Conservation (phyloP, 176 grass and related monocot species). For the Oryza meyeriana region DNA sequence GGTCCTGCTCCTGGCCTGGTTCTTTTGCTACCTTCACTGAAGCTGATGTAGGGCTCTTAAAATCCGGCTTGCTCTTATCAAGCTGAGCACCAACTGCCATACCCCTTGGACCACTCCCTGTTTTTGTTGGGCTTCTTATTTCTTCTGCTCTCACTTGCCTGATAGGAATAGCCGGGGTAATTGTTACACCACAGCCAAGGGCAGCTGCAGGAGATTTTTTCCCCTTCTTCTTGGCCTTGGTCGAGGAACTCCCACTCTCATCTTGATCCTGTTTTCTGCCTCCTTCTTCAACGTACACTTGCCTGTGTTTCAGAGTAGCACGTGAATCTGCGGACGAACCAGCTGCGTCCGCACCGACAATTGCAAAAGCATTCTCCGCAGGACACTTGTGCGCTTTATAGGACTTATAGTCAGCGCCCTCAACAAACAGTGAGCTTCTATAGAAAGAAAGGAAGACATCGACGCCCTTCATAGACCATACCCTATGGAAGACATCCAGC, state of each 20-base stretch:
- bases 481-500: conserved; percentile 16
- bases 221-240: conserved; percentile 27
- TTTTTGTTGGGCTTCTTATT: conserved; percentile 8
- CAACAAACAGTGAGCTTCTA: conserved; percentile 40
- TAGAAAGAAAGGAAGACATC: conserved; percentile 42
- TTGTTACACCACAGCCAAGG: background rate
- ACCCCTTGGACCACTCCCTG: conserved; percentile 3
- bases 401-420: conserved; percentile 11
- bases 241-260: background rate
- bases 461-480: conserved; percentile 8
- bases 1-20: conserved; percentile 1
- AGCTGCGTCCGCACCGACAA: background rate
- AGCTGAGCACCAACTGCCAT: background rate
- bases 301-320: conserved; percentile 9
- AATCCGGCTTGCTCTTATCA: conserved; percentile 3
- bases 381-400: conserved; percentile 20
- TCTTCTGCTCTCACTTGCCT: conserved; percentile 40
- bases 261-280: conserved; percentile 29
- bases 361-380: background rate
- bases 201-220: background rate
- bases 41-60: conserved; percentile 16
- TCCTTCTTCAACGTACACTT: conserved; percentile 26
- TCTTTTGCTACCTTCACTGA: background rate
- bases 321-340: background rate
- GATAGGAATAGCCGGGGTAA: conserved; percentile 48